Conservation (phyloP, 2,329 filamentous ascomycete genomes). For the Aspergillus sergii region DNA sequence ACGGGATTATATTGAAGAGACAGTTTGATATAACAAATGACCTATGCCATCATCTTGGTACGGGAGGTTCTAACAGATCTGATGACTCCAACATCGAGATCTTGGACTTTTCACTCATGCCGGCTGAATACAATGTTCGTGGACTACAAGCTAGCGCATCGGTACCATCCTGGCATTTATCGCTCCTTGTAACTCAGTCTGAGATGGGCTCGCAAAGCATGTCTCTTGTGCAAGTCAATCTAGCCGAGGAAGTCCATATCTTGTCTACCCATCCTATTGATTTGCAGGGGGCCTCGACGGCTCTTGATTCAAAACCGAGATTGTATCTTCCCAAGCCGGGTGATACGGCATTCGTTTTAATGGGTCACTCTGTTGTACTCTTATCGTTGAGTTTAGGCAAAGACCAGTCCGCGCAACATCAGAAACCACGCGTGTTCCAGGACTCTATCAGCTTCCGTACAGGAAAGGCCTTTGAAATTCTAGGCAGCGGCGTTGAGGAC, state of each 20-base stretch:
- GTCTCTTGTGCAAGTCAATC: slow-evolving; percentile 70
- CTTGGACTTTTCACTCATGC: slow-evolving; percentile 73
- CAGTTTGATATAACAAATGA: slow-evolving; percentile 71
- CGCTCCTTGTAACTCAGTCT: slow-evolving; percentile 61
- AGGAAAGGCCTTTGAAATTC: slow-evolving; percentile 51
- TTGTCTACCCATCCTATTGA: slow-evolving; percentile 69
- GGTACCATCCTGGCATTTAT: slow-evolving; percentile 53
- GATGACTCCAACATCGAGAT: slow-evolving; percentile 68
- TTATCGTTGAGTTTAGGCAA: slow-evolving; percentile 70
- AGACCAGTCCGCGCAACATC: slow-evolving; percentile 72
- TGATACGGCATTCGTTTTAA: slow-evolving; percentile 79
- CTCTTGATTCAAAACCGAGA: slow-evolving; percentile 55
- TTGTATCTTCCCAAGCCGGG: slow-evolving; percentile 78
- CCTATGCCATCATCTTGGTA: slow-evolving; percentile 64
- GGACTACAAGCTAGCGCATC: slow-evolving; percentile 52
- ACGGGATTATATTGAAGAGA: slow-evolving; percentile 73
- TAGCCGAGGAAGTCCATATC: slow-evolving; percentile 60
- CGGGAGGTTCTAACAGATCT: slow-evolving; percentile 55
- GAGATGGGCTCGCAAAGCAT: slow-evolving; percentile 62
- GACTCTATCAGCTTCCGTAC: slow-evolving; percentile 79
- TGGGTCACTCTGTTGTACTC: slow-evolving; percentile 76
- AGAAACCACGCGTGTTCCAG: slow-evolving; percentile 71
- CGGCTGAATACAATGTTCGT: slow-evolving; percentile 35
- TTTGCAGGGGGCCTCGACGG: slow-evolving; percentile 55
- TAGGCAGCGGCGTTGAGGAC: slow-evolving; percentile 54